Percentiles rank a stretch among this genome's conserved stretches.
phyloP scores from a whole-genome alignment of 345 rosid genomes.

The Syzygium jambos region DNA sequence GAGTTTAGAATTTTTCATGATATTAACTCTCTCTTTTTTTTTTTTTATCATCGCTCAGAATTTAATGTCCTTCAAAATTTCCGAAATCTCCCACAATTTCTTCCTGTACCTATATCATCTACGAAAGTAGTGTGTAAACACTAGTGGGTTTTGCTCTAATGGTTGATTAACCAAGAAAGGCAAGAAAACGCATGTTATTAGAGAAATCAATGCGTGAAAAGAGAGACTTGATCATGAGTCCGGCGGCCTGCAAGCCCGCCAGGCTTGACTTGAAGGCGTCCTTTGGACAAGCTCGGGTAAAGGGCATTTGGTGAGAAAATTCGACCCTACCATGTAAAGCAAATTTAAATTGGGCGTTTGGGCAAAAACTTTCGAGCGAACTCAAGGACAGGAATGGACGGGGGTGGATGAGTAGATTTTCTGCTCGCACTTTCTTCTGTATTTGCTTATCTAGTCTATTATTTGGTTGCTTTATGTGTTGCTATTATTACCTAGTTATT shows the following conservation, averaged over 20 bases:
- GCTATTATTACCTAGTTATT: no score
- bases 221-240: fast-evolving
- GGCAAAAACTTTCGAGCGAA: no score
- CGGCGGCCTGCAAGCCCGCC: neutral
- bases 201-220: neutral
- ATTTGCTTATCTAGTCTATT: no score
- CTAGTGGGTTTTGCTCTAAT: no score
- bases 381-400: no score
- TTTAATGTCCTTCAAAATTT: neutral
- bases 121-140: neutral
- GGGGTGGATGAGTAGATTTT: no score
- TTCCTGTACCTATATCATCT: neutral
- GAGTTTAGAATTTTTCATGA: no score
- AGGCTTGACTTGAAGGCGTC: neutral
- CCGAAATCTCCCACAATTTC: fast-evolving
- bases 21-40: neutral
- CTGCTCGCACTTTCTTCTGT: no score
- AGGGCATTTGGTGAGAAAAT: neutral
- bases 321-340: neutral
- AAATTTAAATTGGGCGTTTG: neutral
- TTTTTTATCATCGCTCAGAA: neutral
- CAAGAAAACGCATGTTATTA: neutral
- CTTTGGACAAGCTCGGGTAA: neutral
- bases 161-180: no score
- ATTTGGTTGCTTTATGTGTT: no score